Conservation (phyloP, 1,284 basidiomycete species). For the Ceratorhiza oryzae-sativae region DNA sequence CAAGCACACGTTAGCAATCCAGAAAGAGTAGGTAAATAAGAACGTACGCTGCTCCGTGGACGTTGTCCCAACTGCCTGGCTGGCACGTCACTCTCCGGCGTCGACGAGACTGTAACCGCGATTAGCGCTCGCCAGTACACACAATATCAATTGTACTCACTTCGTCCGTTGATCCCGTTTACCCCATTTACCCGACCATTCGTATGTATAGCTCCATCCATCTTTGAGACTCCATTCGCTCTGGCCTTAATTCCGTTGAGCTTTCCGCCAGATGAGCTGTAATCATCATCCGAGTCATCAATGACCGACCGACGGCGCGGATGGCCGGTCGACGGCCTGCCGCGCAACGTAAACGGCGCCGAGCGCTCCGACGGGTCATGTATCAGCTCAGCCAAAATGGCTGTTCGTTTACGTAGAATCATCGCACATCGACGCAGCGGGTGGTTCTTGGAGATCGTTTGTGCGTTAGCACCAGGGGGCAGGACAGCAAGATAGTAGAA, state of each 20-base stretch:
- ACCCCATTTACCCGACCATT: background rate
- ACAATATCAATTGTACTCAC: background rate
- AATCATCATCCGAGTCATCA: constrained; percentile 34
- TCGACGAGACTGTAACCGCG: background rate
- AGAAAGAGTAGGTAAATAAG: background rate
- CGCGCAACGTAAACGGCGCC: constrained; percentile 24
- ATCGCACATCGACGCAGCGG: constrained; percentile 81
- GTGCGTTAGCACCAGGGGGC: background rate
- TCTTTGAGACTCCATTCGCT: background rate
- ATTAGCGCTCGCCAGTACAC: background rate
- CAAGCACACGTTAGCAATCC: background rate
- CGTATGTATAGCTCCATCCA: constrained; percentile 6
- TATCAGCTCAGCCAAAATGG: constrained; percentile 17
- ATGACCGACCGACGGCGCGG: constrained; percentile 17
- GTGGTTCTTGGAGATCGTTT: constrained; percentile 60
- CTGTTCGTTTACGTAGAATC: constrained; percentile 63
- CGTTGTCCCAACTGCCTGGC: background rate
- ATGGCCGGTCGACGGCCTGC: background rate
- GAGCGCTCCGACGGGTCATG: constrained; percentile 34
- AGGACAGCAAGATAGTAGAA: background rate
- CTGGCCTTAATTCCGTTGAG: background rate
- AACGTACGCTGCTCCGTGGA: constrained; percentile 10
- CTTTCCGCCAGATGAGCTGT: background rate
- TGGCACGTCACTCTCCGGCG: constrained; percentile 24
- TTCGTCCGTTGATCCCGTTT: constrained; percentile 1